A percentile compares a stretch with the other conserved stretches of the same genome.
Evolutionary conservation across 2,329 filamentous ascomycete genomes (phyloP).

Genomic region (Hirsutella minnesotensis): DNA sequence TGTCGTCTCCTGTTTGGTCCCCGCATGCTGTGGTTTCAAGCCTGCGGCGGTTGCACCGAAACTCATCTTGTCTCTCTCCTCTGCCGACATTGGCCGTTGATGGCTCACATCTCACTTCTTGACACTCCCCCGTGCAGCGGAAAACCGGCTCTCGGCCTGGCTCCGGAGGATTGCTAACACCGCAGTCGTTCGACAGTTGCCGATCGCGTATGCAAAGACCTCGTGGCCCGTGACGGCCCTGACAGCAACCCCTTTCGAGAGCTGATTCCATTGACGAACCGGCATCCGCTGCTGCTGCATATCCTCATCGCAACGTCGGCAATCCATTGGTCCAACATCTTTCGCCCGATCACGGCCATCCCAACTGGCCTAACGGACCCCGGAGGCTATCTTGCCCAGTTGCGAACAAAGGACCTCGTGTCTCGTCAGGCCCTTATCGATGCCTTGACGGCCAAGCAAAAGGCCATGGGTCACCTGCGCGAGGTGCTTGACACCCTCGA

Average conservation of each 20-base stretch:
- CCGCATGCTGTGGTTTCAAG: neutral
- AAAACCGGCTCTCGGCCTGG: too few species aligned
- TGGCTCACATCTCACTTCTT: too few species aligned
- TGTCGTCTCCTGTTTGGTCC: too few species aligned
- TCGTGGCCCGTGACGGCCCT: slow-evolving; percentile 35
- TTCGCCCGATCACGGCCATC: slow-evolving; percentile 20
- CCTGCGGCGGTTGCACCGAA: too few species aligned
- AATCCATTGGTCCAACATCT: slow-evolving; percentile 34
- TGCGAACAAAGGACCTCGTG: slow-evolving; percentile 25
- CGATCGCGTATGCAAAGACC: slow-evolving; percentile 39
- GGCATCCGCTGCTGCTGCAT: slow-evolving; percentile 32
- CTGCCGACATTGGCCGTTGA: too few species aligned
- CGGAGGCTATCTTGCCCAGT: slow-evolving; percentile 21
- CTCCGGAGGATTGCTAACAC: too few species aligned
- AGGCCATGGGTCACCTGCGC: slow-evolving; percentile 31
- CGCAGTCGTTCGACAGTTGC: slow-evolving; percentile 21
- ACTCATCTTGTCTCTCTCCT: too few species aligned
- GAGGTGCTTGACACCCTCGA: slow-evolving; percentile 25
- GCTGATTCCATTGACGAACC: slow-evolving; percentile 32
- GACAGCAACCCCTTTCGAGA: slow-evolving; percentile 36
- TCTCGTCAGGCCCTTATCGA: slow-evolving; percentile 30
- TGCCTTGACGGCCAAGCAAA: slow-evolving; percentile 33
- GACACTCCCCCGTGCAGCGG: too few species aligned
- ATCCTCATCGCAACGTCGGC: slow-evolving; percentile 38
- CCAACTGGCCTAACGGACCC: slow-evolving; percentile 20